Conservation (phyloP, 306 rosid genomes). For the Macrotyloma uniflorum region DNA sequence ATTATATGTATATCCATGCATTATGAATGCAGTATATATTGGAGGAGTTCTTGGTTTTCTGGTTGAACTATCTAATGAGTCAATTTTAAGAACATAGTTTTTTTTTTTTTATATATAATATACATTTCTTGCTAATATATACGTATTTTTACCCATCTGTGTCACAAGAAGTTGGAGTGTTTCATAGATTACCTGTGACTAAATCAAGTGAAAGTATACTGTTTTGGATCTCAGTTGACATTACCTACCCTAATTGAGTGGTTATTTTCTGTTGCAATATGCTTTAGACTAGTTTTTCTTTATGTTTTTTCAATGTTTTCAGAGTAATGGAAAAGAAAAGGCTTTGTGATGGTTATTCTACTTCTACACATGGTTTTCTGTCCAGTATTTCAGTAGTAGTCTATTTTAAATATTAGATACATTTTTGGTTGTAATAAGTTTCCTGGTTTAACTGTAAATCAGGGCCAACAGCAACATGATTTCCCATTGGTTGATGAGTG, state of each 20-base stretch:
- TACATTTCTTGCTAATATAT: not conserved
- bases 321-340: not conserved
- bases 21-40: not conserved
- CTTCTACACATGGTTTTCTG: not conserved
- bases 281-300: constrained; percentile 26
- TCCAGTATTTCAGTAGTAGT: constrained; percentile 49
- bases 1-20: not conserved
- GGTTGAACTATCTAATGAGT: not conserved
- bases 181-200: not conserved
- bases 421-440: constrained; percentile 38
- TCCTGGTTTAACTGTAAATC: constrained; percentile 62
- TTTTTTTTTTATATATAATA: not conserved
- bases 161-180: not conserved
- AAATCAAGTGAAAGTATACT: not conserved
- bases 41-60: not conserved
- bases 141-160: not conserved
- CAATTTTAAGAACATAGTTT: not conserved
- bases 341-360: not conserved
- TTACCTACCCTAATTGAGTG: not conserved
- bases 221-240: constrained; percentile 14
- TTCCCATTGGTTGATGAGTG: constrained; percentile 68
- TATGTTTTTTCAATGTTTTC: not conserved
- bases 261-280: constrained; percentile 42
- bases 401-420: constrained; percentile 43
- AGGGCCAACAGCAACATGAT: constrained; percentile 68